Base-by-base conservation (phyloP, 2,329 filamentous ascomycete genomes). In the Tricladium varicosporioides region DNA sequence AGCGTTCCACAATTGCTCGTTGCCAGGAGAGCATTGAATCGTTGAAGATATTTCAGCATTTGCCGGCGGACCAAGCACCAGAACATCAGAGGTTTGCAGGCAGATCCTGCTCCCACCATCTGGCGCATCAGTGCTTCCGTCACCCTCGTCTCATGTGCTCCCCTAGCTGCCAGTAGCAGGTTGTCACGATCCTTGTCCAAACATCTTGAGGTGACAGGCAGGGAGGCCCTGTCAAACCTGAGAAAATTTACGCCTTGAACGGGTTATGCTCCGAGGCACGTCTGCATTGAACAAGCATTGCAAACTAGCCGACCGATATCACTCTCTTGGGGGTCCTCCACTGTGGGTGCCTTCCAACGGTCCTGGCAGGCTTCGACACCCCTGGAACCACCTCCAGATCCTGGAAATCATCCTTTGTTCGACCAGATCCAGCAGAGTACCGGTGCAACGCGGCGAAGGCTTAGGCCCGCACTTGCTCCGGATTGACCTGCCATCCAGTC, bases 121-220 rank as follows among this genome's bases (percentile, higher is more conserved):
- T 58, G 54, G 56, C 50, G 46, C 40, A 59, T 65, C 62, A 63
- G 42, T 59, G 55, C 64, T 63, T 67, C 65, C 65, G 65, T 65
- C 63, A 65, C 65, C 65, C 64, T 69, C 67, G 67, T 69, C 66
- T 69, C 66, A 68, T 64, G 58, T 68, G 32, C 36, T 52, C 60
- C 63, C 61, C 53, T 47, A 42, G 43, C 18, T 46, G 43, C 18
- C 18, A 46, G 43, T 63, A 56, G 63, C 62, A 63, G 57, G 59
- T 53, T 63, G 66, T 67, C 64, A 66, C 55, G 57, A 67, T 56
- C 66, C 66, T 62, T 54, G 66, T 58, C 61, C 60, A 67, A 69
- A 67, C 66, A 63, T 61, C 62, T 64, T 47, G 50, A 60, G 57
- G 59, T 65, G 65, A 65, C 66, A 65, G 60, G 63, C 63, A 67